These are phyloP conservation scores for Malassezia pachydermatis DNA, from an alignment of 1,284 basidiomycete species.

Conservation along the genomic window DNA sequence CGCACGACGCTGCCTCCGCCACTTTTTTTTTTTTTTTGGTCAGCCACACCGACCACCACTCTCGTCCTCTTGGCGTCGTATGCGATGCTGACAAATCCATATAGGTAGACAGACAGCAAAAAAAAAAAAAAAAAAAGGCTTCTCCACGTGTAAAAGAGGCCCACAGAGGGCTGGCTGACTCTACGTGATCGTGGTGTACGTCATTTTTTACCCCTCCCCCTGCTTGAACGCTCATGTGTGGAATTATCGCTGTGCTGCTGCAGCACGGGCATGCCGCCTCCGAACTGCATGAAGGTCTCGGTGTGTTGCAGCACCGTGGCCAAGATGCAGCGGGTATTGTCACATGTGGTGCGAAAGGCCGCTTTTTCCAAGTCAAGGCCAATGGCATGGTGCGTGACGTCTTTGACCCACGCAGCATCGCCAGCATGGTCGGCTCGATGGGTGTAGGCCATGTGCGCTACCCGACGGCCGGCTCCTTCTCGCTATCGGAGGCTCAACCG, in stretches of 20 bases:
- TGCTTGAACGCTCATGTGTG: slow-evolving; percentile 35
- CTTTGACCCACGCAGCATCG: slow-evolving; percentile 71
- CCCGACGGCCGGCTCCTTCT: slow-evolving; percentile 93
- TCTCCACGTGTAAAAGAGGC: no score
- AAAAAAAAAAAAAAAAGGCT: no score
- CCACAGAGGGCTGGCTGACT: no score
- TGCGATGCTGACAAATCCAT: no score
- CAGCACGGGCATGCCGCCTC: slow-evolving; percentile 33
- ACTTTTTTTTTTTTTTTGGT: slow-evolving; percentile 2
- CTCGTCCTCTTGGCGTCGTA: no score
- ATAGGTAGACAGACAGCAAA: no score
- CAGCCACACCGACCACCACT: neutral
- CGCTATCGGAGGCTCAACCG: slow-evolving; percentile 92
- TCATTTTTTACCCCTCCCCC: no score
- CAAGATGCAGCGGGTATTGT: slow-evolving; percentile 98
- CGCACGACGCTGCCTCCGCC: neutral
- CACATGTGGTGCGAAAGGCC: slow-evolving; percentile 86
- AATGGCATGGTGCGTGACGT: slow-evolving; percentile 99
- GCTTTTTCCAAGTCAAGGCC: slow-evolving; percentile 97
- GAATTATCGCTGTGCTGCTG: slow-evolving; percentile 43
- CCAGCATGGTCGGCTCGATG: slow-evolving; percentile 80
- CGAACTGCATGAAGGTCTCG: slow-evolving; percentile 48
- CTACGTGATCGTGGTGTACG: no score
- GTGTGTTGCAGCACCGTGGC: slow-evolving; percentile 53
- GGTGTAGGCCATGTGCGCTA: slow-evolving; percentile 80